Evolutionary conservation across 768 basidiomycete genomes (phyloP).

Genomic region (Termitomyces sp.): DNA sequence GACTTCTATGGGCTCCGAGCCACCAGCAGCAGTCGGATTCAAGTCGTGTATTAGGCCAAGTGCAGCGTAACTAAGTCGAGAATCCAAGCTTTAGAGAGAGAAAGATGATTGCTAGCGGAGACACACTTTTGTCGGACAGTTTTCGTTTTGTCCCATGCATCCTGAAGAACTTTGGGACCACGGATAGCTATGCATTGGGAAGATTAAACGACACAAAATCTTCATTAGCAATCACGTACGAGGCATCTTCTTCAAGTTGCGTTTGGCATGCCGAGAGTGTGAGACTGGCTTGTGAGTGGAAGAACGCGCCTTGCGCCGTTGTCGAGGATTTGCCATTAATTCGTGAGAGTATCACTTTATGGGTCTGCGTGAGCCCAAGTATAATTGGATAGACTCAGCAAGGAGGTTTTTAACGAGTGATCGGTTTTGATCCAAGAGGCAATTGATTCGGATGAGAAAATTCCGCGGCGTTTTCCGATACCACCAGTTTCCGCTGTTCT

Average conservation of each 20-base stretch:
- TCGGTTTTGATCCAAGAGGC: conserved; percentile 3
- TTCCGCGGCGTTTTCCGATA: conserved; percentile 25
- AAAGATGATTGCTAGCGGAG: background rate
- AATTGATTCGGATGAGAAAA: conserved; percentile 8
- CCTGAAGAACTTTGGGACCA: conserved; percentile 76
- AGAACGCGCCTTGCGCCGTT: conserved; percentile 82
- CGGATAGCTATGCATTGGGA: conserved; percentile 52
- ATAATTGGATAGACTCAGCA: background rate
- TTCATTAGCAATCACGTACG: conserved; percentile 30
- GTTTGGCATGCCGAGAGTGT: conserved; percentile 71
- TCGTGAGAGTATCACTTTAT: conserved; percentile 1
- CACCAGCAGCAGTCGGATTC: conserved; percentile 65
- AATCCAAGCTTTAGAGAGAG: background rate
- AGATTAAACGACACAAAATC: background rate
- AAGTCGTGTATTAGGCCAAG: conserved; percentile 70
- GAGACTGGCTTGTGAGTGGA: conserved; percentile 68
- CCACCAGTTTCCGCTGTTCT: conserved; percentile 22
- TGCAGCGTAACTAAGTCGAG: conserved; percentile 57
- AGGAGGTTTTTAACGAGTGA: background rate
- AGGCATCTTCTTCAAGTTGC: conserved; percentile 73
- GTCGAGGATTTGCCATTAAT: conserved; percentile 90
- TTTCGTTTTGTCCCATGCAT: conserved; percentile 83
- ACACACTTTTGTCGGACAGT: conserved; percentile 91
- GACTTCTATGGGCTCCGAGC: conserved; percentile 44
- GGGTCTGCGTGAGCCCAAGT: background rate